phyloP scores from a whole-genome alignment of 164 flowering plant species.

The Warburgia ugandensis region DNA sequence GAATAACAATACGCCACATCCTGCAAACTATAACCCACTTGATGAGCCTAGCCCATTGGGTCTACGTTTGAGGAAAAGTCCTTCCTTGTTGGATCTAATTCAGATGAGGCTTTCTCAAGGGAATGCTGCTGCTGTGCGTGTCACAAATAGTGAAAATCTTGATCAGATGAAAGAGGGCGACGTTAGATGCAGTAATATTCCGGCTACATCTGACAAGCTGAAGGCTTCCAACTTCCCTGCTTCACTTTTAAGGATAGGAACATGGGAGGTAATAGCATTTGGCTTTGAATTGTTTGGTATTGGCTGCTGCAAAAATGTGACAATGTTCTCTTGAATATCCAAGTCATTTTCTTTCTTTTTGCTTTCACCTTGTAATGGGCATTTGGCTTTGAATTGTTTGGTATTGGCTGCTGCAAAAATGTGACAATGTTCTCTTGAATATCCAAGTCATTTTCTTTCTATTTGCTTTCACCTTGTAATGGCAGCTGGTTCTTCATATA shows the following conservation, averaged over 20 bases:
- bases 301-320: too few species aligned
- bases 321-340: too few species aligned
- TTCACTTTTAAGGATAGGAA: constrained; percentile 53
- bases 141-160: constrained; percentile 9
- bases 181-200: constrained; percentile 15
- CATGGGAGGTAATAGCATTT: constrained; percentile 51
- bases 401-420: too few species aligned
- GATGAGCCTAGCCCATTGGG: constrained; percentile 87
- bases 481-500: not conserved
- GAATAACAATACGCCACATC: constrained; percentile 20
- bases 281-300: not conserved
- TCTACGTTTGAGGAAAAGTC: constrained; percentile 60
- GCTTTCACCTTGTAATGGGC: too few species aligned
- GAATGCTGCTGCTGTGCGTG: constrained; percentile 11
- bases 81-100: constrained; percentile 65
- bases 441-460: not conserved
- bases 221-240: constrained; percentile 83
- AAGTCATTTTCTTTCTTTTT: too few species aligned
- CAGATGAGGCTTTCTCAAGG: constrained; percentile 64
- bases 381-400: too few species aligned
- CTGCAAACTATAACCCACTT: constrained; percentile 55
- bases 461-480: not conserved
- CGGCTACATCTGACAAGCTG: constrained; percentile 40
- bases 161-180: constrained; percentile 29
- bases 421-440: not conserved